A percentile compares a stretch with the other conserved stretches of the same genome.
Evolutionary conservation across 176 grass and related monocot species (phyloP).

Genomic region (Carex kokanica): DNA sequence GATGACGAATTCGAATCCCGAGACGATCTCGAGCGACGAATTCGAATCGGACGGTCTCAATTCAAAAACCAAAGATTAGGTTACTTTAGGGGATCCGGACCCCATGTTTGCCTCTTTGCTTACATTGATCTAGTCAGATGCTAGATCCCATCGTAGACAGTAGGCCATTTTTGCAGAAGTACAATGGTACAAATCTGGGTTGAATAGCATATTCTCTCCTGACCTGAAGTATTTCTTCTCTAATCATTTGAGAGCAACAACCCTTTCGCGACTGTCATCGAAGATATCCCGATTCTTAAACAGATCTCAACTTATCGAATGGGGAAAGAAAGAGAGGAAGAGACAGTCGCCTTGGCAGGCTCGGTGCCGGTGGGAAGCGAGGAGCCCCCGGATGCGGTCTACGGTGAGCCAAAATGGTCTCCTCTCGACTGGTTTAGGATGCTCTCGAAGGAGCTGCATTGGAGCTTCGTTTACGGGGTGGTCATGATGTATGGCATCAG

Average conservation of each 20-base stretch:
- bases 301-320: constrained; percentile 16
- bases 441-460: constrained; percentile 71
- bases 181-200: not conserved
- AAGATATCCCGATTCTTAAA: not conserved
- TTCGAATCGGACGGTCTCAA: too few relatives aligned
- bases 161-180: not conserved
- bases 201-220: not conserved
- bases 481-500: constrained; percentile 57
- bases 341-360: constrained; percentile 19
- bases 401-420: constrained; percentile 7
- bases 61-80: too few relatives aligned
- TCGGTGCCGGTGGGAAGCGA: not conserved
- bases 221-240: not conserved
- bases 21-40: too few relatives aligned
- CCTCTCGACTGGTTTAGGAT: constrained; percentile 67
- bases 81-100: too few relatives aligned
- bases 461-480: constrained; percentile 79
- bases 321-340: constrained; percentile 10
- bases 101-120: not conserved
- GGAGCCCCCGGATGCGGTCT: not conserved
- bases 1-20: too few relatives aligned
- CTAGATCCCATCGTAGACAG: constrained; percentile 5
- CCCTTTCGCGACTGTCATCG: not conserved
- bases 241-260: not conserved
- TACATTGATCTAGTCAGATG: not conserved